These are phyloP conservation scores for Orbilia javanica DNA, from an alignment of 2,329 filamentous ascomycete genomes.

Conservation along the genomic window DNA sequence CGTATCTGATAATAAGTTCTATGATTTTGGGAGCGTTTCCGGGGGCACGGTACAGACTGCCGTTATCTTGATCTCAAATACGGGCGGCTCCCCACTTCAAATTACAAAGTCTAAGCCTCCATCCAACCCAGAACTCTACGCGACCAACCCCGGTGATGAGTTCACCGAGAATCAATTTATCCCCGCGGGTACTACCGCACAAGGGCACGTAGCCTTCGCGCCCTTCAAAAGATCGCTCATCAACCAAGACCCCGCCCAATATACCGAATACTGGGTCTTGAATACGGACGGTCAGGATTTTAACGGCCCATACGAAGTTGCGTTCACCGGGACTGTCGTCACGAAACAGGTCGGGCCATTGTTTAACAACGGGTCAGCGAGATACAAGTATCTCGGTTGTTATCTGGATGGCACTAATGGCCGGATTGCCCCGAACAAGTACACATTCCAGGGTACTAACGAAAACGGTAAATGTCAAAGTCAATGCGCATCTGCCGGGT, in stretches of 20 bases:
- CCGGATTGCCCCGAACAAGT: conserved; percentile 63
- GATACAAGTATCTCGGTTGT: conserved; percentile 66
- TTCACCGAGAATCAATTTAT: conserved; percentile 64
- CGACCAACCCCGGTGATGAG: conserved; percentile 63
- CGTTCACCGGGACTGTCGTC: conserved; percentile 64
- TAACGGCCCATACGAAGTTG: conserved; percentile 65
- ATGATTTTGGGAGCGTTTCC: conserved; percentile 63
- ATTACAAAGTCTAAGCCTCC: conserved; percentile 66
- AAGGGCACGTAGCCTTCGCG: conserved; percentile 64
- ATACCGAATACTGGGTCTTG: conserved; percentile 65
- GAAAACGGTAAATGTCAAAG: conserved; percentile 65
- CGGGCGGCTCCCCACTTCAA: conserved; percentile 64
- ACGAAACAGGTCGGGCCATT: conserved; percentile 65
- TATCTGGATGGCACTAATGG: conserved; percentile 65
- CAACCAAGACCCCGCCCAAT: conserved; percentile 59
- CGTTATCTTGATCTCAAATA: conserved; percentile 63
- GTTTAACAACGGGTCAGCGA: conserved; percentile 61
- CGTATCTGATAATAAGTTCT: conserved; percentile 61
- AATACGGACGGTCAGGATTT: conserved; percentile 67
- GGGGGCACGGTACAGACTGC: conserved; percentile 27
- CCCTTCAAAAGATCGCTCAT: conserved; percentile 34
- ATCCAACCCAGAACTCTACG: conserved; percentile 63
- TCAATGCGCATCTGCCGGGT: conserved; percentile 62
- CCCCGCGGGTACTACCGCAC: conserved; percentile 62
- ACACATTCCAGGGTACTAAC: conserved; percentile 63